phyloP scores from a whole-genome alignment of 2,329 filamentous ascomycete species.

The Dryadomyces quercus-mongolicae region DNA sequence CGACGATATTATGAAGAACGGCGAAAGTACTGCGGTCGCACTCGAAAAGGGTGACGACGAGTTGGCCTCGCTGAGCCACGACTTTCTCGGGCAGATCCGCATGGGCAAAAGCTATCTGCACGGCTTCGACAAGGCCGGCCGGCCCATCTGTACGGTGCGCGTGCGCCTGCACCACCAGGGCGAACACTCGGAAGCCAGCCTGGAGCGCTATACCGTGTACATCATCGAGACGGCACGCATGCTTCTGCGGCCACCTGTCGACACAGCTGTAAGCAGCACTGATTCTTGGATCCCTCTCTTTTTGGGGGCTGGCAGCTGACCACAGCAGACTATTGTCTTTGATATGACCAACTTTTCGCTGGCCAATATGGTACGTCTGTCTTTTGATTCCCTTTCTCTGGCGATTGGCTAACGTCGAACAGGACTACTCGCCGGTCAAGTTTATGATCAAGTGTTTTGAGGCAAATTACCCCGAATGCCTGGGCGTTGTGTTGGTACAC shows the following conservation, averaged over 20 bases:
- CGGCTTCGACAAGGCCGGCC: conserved; percentile 68
- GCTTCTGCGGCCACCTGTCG: conserved; percentile 65
- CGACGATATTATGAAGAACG: conserved; percentile 69
- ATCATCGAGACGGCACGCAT: conserved; percentile 90
- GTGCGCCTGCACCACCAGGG: conserved; percentile 71
- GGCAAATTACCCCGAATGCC: conserved; percentile 90
- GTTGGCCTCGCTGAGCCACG: conserved; percentile 37
- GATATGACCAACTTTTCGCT: conserved; percentile 92
- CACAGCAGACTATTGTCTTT: conserved; percentile 68
- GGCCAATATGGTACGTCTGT: conserved; percentile 71
- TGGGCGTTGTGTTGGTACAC: conserved; percentile 85
- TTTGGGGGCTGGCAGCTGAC: neutral
- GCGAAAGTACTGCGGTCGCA: conserved; percentile 57
- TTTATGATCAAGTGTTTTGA: conserved; percentile 99
- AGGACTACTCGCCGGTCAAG: conserved; percentile 91
- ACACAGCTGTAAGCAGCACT: conserved; percentile 69
- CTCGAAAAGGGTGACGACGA: conserved; percentile 33
- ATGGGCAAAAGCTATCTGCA: conserved; percentile 92
- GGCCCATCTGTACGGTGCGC: conserved; percentile 78
- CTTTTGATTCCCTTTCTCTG: neutral
- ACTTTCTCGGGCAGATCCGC: conserved; percentile 73
- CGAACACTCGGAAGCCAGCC: conserved; percentile 67
- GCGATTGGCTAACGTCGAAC: conserved; percentile 7
- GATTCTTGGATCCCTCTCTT: neutral
- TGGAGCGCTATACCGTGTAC: conserved; percentile 88